Percentiles rank a stretch among this genome's conserved stretches.
phyloP scores from a whole-genome alignment of 2,329 filamentous ascomycete genomes.

The Aspergillus tamarii region DNA sequence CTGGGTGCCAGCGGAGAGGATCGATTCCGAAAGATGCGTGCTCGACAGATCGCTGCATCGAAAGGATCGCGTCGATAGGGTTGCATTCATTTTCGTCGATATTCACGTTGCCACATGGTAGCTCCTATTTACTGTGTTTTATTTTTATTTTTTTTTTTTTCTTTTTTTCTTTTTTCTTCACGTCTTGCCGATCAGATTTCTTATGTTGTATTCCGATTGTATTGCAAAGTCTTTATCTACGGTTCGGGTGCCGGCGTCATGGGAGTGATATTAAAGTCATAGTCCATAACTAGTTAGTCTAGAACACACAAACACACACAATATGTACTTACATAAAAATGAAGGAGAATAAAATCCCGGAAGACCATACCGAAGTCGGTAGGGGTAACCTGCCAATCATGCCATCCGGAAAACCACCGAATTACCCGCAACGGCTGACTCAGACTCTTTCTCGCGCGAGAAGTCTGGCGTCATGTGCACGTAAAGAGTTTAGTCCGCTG shows the following conservation, averaged over 20 bases:
- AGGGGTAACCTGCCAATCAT: conserved; percentile 3
- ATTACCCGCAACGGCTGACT: neutral
- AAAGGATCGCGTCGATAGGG: conserved; percentile 44
- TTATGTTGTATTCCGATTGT: neutral
- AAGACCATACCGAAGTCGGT: neutral
- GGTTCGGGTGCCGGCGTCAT: conserved; percentile 1
- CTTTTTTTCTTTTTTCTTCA: neutral
- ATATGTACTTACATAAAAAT: neutral
- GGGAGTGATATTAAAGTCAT: neutral
- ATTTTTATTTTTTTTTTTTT: neutral
- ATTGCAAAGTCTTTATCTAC: neutral
- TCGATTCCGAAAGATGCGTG: conserved; percentile 53
- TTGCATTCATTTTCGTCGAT: conserved; percentile 4
- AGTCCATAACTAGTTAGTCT: neutral
- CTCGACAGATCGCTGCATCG: conserved; percentile 47
- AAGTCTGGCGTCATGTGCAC: conserved; percentile 1
- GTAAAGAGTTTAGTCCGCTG: neutral
- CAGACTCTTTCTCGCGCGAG: conserved; percentile 6
- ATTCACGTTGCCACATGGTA: neutral
- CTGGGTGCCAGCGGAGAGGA: conserved; percentile 52
- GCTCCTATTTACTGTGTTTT: neutral
- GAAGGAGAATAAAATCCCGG: neutral
- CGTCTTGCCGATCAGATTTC: neutral
- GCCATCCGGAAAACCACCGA: neutral
- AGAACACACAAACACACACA: neutral